These are phyloP conservation scores for Annulohypoxylon maeteangense DNA, from an alignment of 495 filamentous ascomycete genomes.

Conservation along the genomic window DNA sequence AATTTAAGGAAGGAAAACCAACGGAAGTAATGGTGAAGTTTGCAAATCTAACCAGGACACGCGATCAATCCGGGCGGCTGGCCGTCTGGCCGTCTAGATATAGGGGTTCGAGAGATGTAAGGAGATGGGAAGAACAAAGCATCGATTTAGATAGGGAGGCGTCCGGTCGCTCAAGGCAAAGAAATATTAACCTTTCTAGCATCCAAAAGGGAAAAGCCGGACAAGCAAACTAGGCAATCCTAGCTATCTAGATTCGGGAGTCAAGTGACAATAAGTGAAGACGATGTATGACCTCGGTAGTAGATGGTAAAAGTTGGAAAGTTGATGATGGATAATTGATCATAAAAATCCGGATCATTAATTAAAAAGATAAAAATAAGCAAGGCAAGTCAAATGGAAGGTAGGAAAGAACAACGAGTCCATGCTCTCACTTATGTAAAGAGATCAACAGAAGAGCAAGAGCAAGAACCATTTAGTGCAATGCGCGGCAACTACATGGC, in stretches of 20 bases:
- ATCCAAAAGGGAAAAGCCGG: slow-evolving; percentile 8
- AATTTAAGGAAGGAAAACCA: slow-evolving; percentile 21
- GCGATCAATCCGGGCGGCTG: slow-evolving; percentile 16
- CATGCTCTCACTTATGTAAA: slow-evolving; percentile 19
- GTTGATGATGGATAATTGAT: background rate
- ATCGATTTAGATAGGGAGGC: slow-evolving; percentile 3
- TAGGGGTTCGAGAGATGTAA: slow-evolving; percentile 11
- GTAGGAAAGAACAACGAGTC: slow-evolving; percentile 5
- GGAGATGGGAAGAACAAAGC: slow-evolving; percentile 20
- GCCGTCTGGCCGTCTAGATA: background rate
- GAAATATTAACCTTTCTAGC: background rate
- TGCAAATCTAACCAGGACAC: slow-evolving; percentile 3
- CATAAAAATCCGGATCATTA: background rate
- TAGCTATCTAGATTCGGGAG: background rate
- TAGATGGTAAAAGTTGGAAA: slow-evolving; percentile 3
- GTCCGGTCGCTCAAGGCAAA: background rate
- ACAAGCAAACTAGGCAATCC: slow-evolving; percentile 1
- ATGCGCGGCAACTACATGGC: slow-evolving; percentile 1
- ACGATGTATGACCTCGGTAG: slow-evolving; percentile 20
- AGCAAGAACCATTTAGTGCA: background rate
- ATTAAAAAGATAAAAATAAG: background rate
- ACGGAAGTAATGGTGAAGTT: slow-evolving; percentile 5
- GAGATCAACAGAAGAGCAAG: slow-evolving; percentile 6
- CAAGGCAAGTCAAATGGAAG: background rate
- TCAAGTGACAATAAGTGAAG: background rate